Evolutionary conservation across 2,329 filamentous ascomycete genomes (phyloP).

Genomic region (Fonsecaea pugnacius): DNA sequence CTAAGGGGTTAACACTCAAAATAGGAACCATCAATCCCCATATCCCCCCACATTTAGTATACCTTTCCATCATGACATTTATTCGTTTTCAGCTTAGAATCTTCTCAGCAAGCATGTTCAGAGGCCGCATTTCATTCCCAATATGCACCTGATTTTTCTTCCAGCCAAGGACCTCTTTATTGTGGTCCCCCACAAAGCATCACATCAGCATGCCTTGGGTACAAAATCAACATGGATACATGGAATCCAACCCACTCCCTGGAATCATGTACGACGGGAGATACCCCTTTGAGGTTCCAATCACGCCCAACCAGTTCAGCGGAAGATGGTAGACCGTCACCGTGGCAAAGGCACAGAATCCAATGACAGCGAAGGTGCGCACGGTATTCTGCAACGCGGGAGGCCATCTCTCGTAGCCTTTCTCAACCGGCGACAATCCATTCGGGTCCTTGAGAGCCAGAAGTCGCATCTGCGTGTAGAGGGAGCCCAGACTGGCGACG

Average conservation of each 20-base stretch:
- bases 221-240: conserved; percentile 1
- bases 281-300: conserved; percentile 5
- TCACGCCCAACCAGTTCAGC: conserved; percentile 1
- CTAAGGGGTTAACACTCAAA: neutral
- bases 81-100: conserved; percentile 3
- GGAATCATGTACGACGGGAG: conserved; percentile 5
- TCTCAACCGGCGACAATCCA: conserved; percentile 1
- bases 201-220: neutral
- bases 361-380: conserved; percentile 2
- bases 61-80: neutral
- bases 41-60: neutral
- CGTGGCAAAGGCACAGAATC: conserved; percentile 5
- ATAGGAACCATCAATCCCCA: neutral
- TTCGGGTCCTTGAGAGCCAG: conserved; percentile 4
- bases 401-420: conserved; percentile 2
- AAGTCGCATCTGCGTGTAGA: conserved; percentile 13
- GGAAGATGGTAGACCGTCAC: conserved; percentile 1
- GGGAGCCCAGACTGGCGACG: conserved; percentile 4
- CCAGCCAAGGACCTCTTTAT: neutral
- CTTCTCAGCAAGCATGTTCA: neutral
- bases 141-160: neutral
- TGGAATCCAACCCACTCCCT: neutral
- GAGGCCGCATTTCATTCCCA: conserved; percentile 4
- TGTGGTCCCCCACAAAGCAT: neutral
- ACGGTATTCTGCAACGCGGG: neutral